A percentile compares a stretch with the other conserved stretches of the same genome.
Evolutionary conservation across 2,329 filamentous ascomycete genomes (phyloP).

Genomic region (Diaporthe citrichinensis): DNA sequence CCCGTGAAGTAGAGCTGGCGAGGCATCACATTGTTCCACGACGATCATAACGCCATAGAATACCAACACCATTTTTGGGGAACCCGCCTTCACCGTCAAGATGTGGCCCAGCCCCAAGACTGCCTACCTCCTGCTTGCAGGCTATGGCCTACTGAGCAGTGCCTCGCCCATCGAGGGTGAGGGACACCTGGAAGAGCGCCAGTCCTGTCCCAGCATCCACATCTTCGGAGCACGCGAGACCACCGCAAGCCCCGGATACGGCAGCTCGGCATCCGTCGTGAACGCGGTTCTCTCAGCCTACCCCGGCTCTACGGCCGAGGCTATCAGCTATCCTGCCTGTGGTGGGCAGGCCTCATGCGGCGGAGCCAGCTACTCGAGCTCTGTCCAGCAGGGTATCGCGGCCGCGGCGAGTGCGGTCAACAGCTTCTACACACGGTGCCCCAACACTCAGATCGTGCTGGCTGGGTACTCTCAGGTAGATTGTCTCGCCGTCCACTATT

Average conservation of each 20-base stretch:
- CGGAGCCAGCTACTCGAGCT: slow-evolving; percentile 71
- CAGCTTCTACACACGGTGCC: slow-evolving; percentile 68
- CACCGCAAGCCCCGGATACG: slow-evolving; percentile 66
- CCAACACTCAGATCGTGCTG: slow-evolving; percentile 69
- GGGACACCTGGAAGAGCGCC: slow-evolving; percentile 65
- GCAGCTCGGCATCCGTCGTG: slow-evolving; percentile 64
- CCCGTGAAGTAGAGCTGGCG: neutral
- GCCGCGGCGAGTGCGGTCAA: slow-evolving; percentile 74
- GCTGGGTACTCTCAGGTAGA: slow-evolving; percentile 73
- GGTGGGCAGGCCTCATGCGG: slow-evolving; percentile 72
- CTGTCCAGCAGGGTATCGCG: slow-evolving; percentile 68
- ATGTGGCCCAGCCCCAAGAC: slow-evolving; percentile 39
- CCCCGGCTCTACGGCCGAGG: slow-evolving; percentile 66
- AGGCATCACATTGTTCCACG: neutral
- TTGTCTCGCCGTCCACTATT: neutral
- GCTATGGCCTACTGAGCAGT: slow-evolving; percentile 58
- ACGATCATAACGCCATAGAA: neutral
- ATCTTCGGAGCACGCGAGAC: slow-evolving; percentile 64
- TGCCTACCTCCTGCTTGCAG: slow-evolving; percentile 46
- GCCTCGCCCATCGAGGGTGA: slow-evolving; percentile 69
- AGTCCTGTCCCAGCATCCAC: slow-evolving; percentile 62
- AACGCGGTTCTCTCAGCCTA: slow-evolving; percentile 63
- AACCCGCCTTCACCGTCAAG: slow-evolving; percentile 25
- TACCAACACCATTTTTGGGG: too few relatives aligned
- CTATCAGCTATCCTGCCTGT: slow-evolving; percentile 73